Percentiles rank a stretch among this genome's conserved stretches.
phyloP scores from a whole-genome alignment of 192 early-diverging fungal genomes.

The Gaertneriomyces sp. region DNA sequence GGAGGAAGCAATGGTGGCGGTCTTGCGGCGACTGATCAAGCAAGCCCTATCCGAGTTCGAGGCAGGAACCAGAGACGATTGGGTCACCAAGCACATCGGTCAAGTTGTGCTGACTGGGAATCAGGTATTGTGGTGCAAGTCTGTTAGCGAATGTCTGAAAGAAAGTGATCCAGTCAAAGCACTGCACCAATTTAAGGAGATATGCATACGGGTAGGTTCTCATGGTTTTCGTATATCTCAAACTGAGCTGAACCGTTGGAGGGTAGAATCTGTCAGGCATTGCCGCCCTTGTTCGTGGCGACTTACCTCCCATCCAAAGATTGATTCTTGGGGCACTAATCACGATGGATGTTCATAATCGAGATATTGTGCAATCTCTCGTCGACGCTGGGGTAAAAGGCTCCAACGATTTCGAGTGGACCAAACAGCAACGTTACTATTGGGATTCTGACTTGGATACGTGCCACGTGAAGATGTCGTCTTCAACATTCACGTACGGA shows the following conservation, averaged over 20 bases:
- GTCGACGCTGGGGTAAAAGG: slow-evolving; percentile 38
- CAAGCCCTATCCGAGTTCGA: slow-evolving; percentile 53
- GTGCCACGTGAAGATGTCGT: slow-evolving; percentile 57
- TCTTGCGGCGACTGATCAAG: slow-evolving; percentile 50
- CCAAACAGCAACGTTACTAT: slow-evolving; percentile 59
- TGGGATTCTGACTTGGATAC: slow-evolving; percentile 60
- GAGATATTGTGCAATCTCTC: slow-evolving; percentile 53
- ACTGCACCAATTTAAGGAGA: slow-evolving; percentile 40
- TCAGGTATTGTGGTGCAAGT: slow-evolving; percentile 53
- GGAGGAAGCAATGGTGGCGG: slow-evolving; percentile 57
- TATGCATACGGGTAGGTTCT: slow-evolving; percentile 33
- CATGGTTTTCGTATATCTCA: slow-evolving; percentile 5
- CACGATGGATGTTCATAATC: slow-evolving; percentile 61
- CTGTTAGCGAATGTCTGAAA: slow-evolving; percentile 51
- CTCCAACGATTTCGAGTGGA: slow-evolving; percentile 58
- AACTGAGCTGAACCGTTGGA: not conserved
- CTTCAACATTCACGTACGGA: slow-evolving; percentile 54
- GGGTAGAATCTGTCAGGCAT: slow-evolving; percentile 45
- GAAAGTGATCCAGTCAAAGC: slow-evolving; percentile 38
- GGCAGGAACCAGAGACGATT: slow-evolving; percentile 43
- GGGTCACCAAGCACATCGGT: slow-evolving; percentile 58
- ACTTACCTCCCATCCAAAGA: slow-evolving; percentile 54
- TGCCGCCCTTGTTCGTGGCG: slow-evolving; percentile 58
- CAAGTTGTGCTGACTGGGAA: slow-evolving; percentile 57
- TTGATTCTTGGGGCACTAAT: slow-evolving; percentile 57